Base-by-base conservation (phyloP, 2,329 filamentous ascomycete genomes). In the Canariomyces notabilis region DNA sequence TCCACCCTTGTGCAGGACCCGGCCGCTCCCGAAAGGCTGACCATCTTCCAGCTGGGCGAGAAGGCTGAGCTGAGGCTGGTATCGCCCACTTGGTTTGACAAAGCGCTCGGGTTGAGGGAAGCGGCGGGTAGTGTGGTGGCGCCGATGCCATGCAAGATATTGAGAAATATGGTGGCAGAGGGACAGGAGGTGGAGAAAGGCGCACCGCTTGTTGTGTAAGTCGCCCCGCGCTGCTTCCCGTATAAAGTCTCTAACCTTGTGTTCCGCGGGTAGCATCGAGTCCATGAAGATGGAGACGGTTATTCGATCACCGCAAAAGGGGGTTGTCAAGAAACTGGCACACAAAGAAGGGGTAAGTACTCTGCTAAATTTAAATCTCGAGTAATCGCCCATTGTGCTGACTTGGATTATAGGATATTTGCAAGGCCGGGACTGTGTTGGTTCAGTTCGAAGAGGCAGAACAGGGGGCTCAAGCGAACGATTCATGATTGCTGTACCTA, bases 91-190 rank as follows among this genome's bases (percentile, higher is more conserved):
- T 98, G 90, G 89, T 85, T 86, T 48, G 87, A 89, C 58, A 91
- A 94, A 67, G 89, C 89, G 0, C 73, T 96, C 6, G 90, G 91
- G 0, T 70, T 87, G 52, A 90, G 88, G 64, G 88, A 95, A 60
- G 77, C 78, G 0, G 75, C 82, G 6, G 90, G 91, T 49, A 93
- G 85, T 43, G 89, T 97, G 1, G 75, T 87, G 19, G 89, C 93
- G 18, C 93, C 93, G 0, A 98, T 98, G 93, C 93, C 93, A 2
- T 97, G 93, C 69, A 97, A 97, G 70, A 85, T 98, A 20, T 70
- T 98, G 51, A 82, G 88, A 55, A 93, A 96, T 38, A 87, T 95
- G 65, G 89, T 96, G 0, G 69, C 76, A 21, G 89, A 89, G 57
- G 93, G 93, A 0, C 81, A 95, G 53, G 69, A 67, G 37, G 93